These are phyloP conservation scores for Eucalyptus pauciflora DNA, from an alignment of 345 rosid genomes.

Conservation along the genomic window DNA sequence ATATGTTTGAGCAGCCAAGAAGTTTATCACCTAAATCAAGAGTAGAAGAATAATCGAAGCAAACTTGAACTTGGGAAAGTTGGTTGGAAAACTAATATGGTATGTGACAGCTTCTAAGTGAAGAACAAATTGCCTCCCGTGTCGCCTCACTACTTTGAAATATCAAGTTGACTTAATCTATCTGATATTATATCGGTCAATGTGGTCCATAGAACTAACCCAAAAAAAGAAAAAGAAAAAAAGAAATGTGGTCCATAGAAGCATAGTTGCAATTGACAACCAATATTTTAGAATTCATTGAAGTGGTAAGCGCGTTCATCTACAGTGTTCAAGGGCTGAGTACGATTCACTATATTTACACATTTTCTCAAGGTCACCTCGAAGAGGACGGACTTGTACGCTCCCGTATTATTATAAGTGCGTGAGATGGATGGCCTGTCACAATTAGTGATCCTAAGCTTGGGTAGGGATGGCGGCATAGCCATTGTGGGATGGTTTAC, in stretches of 20 bases:
- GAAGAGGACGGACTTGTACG: neutral
- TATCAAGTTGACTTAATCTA: neutral
- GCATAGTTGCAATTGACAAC: neutral
- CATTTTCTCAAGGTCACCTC: neutral
- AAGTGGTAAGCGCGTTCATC: neutral
- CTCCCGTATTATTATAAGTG: neutral
- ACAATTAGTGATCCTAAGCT: neutral
- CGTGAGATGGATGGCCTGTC: neutral
- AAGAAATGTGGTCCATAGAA: neutral
- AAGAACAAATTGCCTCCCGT: neutral
- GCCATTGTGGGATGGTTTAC: neutral
- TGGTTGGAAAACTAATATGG: neutral
- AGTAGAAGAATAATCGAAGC: neutral
- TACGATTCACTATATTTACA: neutral
- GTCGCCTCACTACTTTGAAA: neutral
- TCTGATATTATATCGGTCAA: neutral
- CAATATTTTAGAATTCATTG: neutral
- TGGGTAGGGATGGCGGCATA: neutral
- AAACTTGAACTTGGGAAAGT: neutral
- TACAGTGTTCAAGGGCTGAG: neutral
- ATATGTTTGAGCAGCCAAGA: neutral
- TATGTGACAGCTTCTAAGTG: neutral
- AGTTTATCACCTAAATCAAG: neutral
- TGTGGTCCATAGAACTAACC: neutral
- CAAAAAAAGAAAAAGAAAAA: no score